Evolutionary conservation across 495 filamentous ascomycete genomes (phyloP).

Genomic region (Hypoxylon rickii): DNA sequence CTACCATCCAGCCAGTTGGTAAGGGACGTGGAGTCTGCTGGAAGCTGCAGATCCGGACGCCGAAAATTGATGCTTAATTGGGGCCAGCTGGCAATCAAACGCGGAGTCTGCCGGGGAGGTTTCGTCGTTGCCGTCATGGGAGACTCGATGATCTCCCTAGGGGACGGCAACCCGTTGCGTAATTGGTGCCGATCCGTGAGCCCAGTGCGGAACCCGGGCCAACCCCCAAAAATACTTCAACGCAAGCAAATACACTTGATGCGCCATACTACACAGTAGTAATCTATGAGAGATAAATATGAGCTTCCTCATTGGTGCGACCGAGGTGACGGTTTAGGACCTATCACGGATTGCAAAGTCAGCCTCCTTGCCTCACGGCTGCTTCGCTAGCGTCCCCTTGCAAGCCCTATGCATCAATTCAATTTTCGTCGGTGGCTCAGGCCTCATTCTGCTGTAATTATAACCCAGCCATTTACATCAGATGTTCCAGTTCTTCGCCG

Average conservation of each 20-base stretch:
- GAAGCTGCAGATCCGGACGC: neutral
- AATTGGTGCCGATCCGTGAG: conserved; percentile 27
- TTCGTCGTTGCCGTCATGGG: conserved; percentile 29
- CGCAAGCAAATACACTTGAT: no score
- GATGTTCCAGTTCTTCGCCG: no score
- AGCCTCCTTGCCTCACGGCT: conserved; percentile 19
- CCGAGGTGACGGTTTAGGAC: conserved; percentile 4
- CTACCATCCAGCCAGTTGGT: conserved; percentile 3
- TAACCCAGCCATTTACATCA: conserved; percentile 28
- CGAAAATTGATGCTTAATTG: neutral
- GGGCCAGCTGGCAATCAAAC: conserved; percentile 13
- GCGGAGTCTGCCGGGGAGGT: conserved; percentile 1
- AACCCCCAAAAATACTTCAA: no score
- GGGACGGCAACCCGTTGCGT: conserved; percentile 24
- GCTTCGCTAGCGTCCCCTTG: conserved; percentile 1
- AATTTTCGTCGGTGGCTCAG: conserved; percentile 20
- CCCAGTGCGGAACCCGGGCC: conserved; percentile 9
- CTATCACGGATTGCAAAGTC: conserved; percentile 13
- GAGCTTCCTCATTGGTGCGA: conserved; percentile 23
- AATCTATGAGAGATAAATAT: conserved; percentile 10
- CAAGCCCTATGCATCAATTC: conserved; percentile 19
- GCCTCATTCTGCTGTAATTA: no score
- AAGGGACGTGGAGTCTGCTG: neutral
- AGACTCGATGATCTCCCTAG: conserved; percentile 19
- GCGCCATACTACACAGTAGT: no score